These are phyloP conservation scores for Nakataea oryzae DNA, from an alignment of 2,329 filamentous ascomycete species.

Conservation along the genomic window DNA sequence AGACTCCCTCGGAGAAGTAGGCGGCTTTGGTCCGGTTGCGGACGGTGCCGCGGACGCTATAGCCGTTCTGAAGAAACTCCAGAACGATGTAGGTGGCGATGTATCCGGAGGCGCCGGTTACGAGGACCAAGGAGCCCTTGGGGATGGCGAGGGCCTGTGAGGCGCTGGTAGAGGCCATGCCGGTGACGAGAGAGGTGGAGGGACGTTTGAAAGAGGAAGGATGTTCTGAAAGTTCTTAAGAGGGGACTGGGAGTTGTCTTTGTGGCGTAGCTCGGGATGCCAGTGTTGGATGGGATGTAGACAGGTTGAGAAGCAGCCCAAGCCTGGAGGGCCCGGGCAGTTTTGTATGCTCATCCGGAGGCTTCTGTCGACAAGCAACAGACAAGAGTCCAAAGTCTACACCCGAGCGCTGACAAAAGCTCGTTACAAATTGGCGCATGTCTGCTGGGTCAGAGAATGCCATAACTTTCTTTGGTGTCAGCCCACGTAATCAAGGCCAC, in stretches of 20 bases:
- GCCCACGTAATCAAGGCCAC: no score
- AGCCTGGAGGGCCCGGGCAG: not conserved
- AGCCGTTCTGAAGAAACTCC: slow-evolving; percentile 18
- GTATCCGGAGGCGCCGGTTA: slow-evolving; percentile 6
- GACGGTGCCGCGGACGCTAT: slow-evolving; percentile 32
- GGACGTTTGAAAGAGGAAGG: no score
- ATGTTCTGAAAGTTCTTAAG: not conserved
- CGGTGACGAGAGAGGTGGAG: no score
- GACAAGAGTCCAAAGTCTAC: no score
- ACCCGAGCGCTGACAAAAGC: no score
- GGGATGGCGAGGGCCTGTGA: not conserved
- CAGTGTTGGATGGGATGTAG: no score
- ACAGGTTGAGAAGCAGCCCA: not conserved
- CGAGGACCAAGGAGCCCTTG: slow-evolving; percentile 3
- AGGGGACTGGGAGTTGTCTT: not conserved
- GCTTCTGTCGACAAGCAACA: not conserved
- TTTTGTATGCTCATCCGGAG: not conserved
- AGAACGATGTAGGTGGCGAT: slow-evolving; percentile 4
- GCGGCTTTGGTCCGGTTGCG: slow-evolving; percentile 20
- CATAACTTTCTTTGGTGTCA: no score
- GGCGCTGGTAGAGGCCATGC: not conserved
- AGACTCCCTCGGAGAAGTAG: slow-evolving; percentile 8
- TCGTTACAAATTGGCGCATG: no score
- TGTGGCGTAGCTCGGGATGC: not conserved
- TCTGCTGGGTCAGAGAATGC: no score